These are phyloP conservation scores for Cryptosporidium ubiquitum DNA, from an alignment of 169 alveolate species.

Conservation along the genomic window DNA sequence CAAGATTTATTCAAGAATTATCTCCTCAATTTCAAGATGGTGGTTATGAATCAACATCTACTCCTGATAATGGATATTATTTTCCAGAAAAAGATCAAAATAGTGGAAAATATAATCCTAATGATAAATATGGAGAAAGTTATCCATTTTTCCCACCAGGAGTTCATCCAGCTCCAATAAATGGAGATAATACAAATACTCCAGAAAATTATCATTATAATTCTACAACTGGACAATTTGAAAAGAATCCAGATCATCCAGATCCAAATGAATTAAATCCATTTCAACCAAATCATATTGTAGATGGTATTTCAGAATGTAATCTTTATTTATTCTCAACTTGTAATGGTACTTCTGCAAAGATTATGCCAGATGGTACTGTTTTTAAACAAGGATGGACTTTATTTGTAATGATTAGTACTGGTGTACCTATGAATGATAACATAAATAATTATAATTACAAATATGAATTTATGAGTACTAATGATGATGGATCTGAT, in stretches of 20 bases:
- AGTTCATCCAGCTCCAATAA: constrained; percentile 47
- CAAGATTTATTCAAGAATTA: constrained; percentile 10
- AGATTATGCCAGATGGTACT: constrained; percentile 40
- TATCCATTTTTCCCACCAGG: constrained; percentile 31
- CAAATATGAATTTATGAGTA: constrained; percentile 1
- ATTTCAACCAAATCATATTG: constrained; percentile 18
- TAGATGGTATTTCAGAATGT: constrained; percentile 13
- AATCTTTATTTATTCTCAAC: constrained; percentile 19
- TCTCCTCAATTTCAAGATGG: background rate
- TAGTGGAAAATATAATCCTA: background rate
- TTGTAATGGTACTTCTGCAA: constrained; percentile 44
- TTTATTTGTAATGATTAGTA: constrained; percentile 49
- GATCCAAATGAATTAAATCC: constrained; percentile 2
- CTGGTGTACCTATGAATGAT: constrained; percentile 21
- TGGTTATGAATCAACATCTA: constrained; percentile 27
- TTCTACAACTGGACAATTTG: constrained; percentile 49
- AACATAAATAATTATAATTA: constrained; percentile 3
- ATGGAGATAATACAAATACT: background rate
- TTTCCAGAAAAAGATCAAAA: constrained; percentile 23
- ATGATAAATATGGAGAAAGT: constrained; percentile 11
- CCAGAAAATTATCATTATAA: constrained; percentile 11
- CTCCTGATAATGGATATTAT: constrained; percentile 1
- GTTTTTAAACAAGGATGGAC: constrained; percentile 24
- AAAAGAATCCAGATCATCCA: background rate
- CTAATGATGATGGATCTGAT: background rate